These are phyloP conservation scores for Fusarium sp. DNA, from an alignment of 2,329 filamentous ascomycete genomes.

Conservation along the genomic window DNA sequence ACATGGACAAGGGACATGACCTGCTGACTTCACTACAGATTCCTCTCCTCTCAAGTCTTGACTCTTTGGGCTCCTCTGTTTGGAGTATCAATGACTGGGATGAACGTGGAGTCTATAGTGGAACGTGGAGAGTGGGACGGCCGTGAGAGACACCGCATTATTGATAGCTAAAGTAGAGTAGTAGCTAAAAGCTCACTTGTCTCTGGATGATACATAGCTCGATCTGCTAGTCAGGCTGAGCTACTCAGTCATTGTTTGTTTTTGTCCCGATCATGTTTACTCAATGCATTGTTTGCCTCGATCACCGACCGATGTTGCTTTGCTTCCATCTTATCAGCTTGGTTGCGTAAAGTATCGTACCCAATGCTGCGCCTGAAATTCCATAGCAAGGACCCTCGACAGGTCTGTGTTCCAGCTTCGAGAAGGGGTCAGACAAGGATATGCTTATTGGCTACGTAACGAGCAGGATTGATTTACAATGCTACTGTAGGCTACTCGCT, in stretches of 20 bases:
- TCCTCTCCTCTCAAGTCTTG: constrained; percentile 1
- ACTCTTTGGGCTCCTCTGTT: neutral
- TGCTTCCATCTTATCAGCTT: constrained; percentile 7
- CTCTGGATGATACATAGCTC: neutral
- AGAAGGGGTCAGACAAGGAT: constrained; percentile 20
- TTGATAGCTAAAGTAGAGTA: constrained; percentile 9
- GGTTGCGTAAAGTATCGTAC: neutral
- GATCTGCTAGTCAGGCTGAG: neutral
- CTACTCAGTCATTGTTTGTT: constrained; percentile 1
- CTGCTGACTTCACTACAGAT: constrained; percentile 28
- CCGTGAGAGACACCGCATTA: constrained; percentile 25
- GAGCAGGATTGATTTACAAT: constrained; percentile 20
- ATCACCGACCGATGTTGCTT: neutral
- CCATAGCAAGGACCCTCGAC: constrained; percentile 14
- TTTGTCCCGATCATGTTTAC: neutral
- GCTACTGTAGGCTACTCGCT: constrained; percentile 19
- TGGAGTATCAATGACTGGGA: constrained; percentile 22
- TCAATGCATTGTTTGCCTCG: neutral
- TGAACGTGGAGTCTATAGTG: constrained; percentile 38
- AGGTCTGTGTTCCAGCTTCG: constrained; percentile 28
- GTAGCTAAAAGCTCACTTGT: neutral
- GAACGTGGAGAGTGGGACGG: constrained; percentile 38
- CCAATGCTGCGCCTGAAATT: constrained; percentile 13
- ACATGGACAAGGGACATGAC: constrained; percentile 4
- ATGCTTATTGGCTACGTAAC: constrained; percentile 25